A percentile compares a stretch with the other conserved stretches of the same genome.
Evolutionary conservation across 139 green algal genomes (phyloP).

Genomic region (Haematococcus sp.): DNA sequence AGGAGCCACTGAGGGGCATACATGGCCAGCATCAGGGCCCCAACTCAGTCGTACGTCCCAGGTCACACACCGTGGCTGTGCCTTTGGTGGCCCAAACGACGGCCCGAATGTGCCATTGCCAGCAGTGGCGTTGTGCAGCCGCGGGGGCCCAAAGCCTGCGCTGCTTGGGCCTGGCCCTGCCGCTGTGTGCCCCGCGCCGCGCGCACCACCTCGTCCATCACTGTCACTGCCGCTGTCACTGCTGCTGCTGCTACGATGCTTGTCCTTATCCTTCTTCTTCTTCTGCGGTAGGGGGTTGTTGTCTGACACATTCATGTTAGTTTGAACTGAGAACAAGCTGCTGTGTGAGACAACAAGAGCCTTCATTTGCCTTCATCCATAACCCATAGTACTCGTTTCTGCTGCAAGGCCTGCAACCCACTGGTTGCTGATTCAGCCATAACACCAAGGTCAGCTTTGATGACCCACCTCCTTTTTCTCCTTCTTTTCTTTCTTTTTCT

Average conservation of each 20-base stretch:
- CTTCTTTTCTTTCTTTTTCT: constrained; percentile 4
- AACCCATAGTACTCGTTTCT: neutral
- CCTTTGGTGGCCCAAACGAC: neutral
- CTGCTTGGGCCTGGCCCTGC: no score
- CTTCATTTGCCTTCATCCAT: neutral
- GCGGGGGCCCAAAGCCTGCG: no score
- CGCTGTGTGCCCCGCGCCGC: no score
- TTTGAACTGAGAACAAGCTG: neutral
- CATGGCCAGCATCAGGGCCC: no score
- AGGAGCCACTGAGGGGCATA: no score
- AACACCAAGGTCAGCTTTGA: neutral
- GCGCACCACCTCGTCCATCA: neutral
- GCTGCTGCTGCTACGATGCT: neutral
- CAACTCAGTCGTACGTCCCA: no score
- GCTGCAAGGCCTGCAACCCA: neutral
- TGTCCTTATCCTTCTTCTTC: constrained; percentile 5
- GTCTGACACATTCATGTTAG: neutral
- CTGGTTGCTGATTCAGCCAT: neutral
- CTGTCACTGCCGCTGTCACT: neutral
- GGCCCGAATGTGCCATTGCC: no score
- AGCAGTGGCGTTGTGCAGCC: no score
- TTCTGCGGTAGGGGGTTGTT: neutral
- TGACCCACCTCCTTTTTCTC: neutral
- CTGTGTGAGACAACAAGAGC: no score
- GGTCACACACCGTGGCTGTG: neutral